Conservation (phyloP, 2,329 filamentous ascomycete genomes). For the Sporothrix protearum region DNA sequence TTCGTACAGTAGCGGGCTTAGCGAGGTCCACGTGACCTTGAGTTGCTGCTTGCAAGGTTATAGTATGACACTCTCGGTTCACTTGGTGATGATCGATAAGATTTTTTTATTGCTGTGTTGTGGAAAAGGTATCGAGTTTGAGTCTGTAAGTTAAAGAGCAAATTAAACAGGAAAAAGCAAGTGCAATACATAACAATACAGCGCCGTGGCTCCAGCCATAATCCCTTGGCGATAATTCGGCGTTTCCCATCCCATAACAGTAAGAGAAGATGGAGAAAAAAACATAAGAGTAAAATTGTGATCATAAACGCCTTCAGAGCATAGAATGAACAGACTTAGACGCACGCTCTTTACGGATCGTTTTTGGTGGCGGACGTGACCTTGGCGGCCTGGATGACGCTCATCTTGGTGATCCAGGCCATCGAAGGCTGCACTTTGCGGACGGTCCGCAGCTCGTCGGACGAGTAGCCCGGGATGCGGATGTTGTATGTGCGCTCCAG, state of each 20-base stretch:
- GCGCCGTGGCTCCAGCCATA: constrained; percentile 6
- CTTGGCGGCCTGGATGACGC: constrained; percentile 91
- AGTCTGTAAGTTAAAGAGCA: not conserved
- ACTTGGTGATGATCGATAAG: not conserved
- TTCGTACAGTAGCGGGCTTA: not conserved
- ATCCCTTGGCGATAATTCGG: not conserved
- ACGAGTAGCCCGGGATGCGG: constrained; percentile 87
- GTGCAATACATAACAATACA: not conserved
- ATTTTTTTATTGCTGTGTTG: not conserved
- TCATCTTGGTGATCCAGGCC: constrained; percentile 95
- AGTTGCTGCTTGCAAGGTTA: not conserved
- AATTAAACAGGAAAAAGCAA: not conserved
- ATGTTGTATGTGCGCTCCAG: constrained; percentile 86
- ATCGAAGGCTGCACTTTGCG: constrained; percentile 85
- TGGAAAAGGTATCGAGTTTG: constrained; percentile 3
- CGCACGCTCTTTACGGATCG: constrained; percentile 17
- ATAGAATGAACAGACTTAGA: not conserved
- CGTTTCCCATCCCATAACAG: not conserved
- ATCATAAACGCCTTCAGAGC: not conserved
- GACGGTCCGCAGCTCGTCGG: constrained; percentile 90
- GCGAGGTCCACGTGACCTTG: not conserved
- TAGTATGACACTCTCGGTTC: not conserved
- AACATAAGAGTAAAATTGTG: not conserved
- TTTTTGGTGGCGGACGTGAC: constrained; percentile 58
- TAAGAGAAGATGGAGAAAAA: not conserved